Percentiles rank a stretch among this genome's conserved stretches.
phyloP scores from a whole-genome alignment of 176 grass and related monocot genomes.

The Oryza meyeriana region DNA sequence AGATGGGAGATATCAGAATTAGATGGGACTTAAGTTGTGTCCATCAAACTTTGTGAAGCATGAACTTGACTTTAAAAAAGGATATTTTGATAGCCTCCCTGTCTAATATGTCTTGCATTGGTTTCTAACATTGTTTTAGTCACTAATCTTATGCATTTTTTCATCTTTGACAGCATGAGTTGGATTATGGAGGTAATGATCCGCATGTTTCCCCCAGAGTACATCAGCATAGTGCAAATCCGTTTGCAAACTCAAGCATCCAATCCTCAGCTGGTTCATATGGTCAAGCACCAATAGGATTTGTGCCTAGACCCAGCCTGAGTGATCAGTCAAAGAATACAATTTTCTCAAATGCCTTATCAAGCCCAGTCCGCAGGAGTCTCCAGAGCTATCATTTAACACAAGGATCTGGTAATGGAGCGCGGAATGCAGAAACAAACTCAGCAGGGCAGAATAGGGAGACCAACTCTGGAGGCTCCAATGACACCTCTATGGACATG shows the following conservation, averaged over 20 bases:
- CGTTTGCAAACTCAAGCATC: slow-evolving; percentile 42
- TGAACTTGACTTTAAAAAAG: neutral
- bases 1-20: neutral
- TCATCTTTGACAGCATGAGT: slow-evolving; percentile 67
- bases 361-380: slow-evolving; percentile 58
- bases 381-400: slow-evolving; percentile 64
- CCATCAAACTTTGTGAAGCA: slow-evolving; percentile 19
- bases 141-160: slow-evolving; percentile 13
- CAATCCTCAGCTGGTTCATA: slow-evolving; percentile 36
- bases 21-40: neutral
- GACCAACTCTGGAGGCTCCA: slow-evolving; percentile 59
- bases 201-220: slow-evolving; percentile 55
- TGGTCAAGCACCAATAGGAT: slow-evolving; percentile 29
- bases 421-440: slow-evolving; percentile 49
- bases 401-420: slow-evolving; percentile 58
- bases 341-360: slow-evolving; percentile 74
- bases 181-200: slow-evolving; percentile 73
- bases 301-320: slow-evolving; percentile 44
- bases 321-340: slow-evolving; percentile 66
- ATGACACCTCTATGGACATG: slow-evolving; percentile 85
- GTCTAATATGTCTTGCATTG: slow-evolving; percentile 26
- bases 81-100: neutral
- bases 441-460: slow-evolving; percentile 46
- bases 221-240: slow-evolving; percentile 43
- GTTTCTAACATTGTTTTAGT: slow-evolving; percentile 12